A percentile compares a stretch with the other conserved stretches of the same genome.
Evolutionary conservation across 2,329 filamentous ascomycete genomes (phyloP).

Genomic region (Cordyceps javanica): DNA sequence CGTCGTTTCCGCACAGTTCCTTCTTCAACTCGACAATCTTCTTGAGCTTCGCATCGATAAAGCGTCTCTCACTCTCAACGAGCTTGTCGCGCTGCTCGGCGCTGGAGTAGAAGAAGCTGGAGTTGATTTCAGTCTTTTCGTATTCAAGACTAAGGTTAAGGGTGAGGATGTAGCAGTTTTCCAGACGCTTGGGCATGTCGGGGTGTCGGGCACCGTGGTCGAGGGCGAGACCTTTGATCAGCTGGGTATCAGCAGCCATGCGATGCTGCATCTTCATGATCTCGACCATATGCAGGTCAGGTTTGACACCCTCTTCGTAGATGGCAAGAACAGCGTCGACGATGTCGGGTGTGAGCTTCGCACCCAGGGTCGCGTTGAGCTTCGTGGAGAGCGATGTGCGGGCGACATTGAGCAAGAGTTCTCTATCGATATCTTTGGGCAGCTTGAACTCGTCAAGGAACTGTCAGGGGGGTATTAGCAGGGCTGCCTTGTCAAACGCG

Average conservation of each 20-base stretch:
- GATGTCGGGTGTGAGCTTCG: conserved; percentile 88
- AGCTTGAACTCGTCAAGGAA: conserved; percentile 96
- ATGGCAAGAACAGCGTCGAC: conserved; percentile 95
- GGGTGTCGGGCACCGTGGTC: conserved; percentile 96
- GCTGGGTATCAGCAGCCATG: conserved; percentile 88
- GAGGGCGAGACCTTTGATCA: conserved; percentile 86
- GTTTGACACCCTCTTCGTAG: conserved; percentile 82
- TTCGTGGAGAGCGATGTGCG: conserved; percentile 94
- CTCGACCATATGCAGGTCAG: conserved; percentile 97
- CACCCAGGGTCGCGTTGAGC: conserved; percentile 80
- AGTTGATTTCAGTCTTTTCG: conserved; percentile 99
- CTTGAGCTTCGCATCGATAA: conserved; percentile 92
- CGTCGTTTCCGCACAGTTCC: conserved; percentile 87
- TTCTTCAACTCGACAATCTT: conserved; percentile 99
- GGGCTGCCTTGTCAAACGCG: conserved; percentile 1
- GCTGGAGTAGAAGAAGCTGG: conserved; percentile 95
- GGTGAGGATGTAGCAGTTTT: conserved; percentile 92
- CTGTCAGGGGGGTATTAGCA: conserved; percentile 34
- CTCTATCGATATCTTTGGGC: conserved; percentile 78
- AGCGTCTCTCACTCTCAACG: conserved; percentile 91
- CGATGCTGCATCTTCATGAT: conserved; percentile 99
- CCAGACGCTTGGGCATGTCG: conserved; percentile 94
- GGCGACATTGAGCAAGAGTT: conserved; percentile 87
- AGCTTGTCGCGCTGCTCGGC: conserved; percentile 97
- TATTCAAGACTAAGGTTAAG: conserved; percentile 97